These are phyloP conservation scores for Cryptococcus sp. DNA, from an alignment of 1,284 basidiomycete genomes.

Conservation along the genomic window DNA sequence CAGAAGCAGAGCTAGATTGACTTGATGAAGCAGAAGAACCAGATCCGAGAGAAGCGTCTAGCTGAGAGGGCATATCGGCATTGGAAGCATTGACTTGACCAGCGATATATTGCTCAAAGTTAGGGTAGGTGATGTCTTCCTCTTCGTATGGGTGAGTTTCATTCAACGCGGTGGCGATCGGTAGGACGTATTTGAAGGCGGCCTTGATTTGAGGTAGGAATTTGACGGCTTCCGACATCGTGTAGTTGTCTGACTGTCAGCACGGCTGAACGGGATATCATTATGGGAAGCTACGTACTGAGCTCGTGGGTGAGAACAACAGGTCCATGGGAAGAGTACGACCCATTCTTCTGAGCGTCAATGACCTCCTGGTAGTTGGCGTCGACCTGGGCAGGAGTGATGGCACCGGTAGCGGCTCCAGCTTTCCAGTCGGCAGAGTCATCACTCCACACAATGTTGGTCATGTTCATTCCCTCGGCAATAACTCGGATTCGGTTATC, in stretches of 20 bases:
- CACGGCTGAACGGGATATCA: not conserved
- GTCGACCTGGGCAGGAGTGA: conserved; percentile 44
- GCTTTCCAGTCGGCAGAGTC: conserved; percentile 52
- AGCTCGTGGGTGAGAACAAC: conserved; percentile 52
- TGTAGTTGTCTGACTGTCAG: conserved; percentile 37
- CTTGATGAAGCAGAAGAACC: not conserved
- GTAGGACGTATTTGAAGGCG: conserved; percentile 43
- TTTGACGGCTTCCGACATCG: conserved; percentile 42
- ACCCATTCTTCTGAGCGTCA: conserved; percentile 40
- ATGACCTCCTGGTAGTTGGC: conserved; percentile 51
- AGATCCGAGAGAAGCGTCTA: not conserved
- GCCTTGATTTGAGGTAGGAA: conserved; percentile 39
- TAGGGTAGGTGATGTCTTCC: conserved; percentile 41
- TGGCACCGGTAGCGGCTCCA: conserved; percentile 26
- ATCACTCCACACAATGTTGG: conserved; percentile 52
- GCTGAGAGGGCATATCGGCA: conserved; percentile 2
- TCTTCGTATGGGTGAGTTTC: conserved; percentile 51
- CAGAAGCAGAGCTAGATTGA: not conserved
- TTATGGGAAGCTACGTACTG: conserved; percentile 15
- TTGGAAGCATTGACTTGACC: conserved; percentile 6
- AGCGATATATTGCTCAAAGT: conserved; percentile 24
- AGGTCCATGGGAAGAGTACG: conserved; percentile 42
- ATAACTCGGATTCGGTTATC: conserved; percentile 56
- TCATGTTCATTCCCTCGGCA: conserved; percentile 51
- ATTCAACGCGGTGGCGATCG: conserved; percentile 47